Evolutionary conservation across 768 basidiomycete genomes (phyloP).

Genomic region (Amanita inopinata): DNA sequence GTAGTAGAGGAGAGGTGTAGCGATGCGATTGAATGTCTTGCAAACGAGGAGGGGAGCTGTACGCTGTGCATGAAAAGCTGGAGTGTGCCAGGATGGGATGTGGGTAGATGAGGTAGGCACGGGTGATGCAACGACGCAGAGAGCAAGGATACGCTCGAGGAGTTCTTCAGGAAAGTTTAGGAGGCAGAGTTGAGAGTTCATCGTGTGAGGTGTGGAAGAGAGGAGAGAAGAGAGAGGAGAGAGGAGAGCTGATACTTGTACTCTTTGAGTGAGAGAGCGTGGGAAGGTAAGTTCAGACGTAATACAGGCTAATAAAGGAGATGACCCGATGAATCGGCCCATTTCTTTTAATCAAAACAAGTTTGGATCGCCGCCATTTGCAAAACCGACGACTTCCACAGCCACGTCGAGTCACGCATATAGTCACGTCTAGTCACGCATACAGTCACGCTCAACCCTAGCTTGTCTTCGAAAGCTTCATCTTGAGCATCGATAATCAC

Average conservation of each 20-base stretch:
- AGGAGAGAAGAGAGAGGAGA: neutral
- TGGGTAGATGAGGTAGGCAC: conserved; percentile 17
- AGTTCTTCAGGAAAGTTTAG: conserved; percentile 24
- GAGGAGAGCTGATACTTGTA: conserved; percentile 4
- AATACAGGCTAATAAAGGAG: neutral
- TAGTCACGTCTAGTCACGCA: neutral
- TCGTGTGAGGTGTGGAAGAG: neutral
- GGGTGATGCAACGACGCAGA: conserved; percentile 17
- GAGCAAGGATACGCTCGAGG: conserved; percentile 22
- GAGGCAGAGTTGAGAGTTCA: conserved; percentile 11
- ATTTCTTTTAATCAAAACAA: no score
- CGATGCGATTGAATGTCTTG: conserved; percentile 43
- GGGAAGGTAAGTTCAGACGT: conserved; percentile 7
- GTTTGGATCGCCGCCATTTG: no score
- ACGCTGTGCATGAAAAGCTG: conserved; percentile 14
- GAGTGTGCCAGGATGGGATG: conserved; percentile 17
- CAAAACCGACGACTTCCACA: no score
- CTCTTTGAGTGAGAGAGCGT: neutral
- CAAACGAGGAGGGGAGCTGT: conserved; percentile 42
- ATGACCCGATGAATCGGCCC: no score
- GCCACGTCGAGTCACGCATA: no score
- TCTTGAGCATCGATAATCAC: conserved; percentile 6
- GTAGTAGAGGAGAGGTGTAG: conserved; percentile 47
- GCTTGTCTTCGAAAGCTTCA: neutral
- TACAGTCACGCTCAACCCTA: no score